A percentile compares a stretch with the other conserved stretches of the same genome.
phyloP scores from a whole-genome alignment of 2,329 filamentous ascomycete genomes.

The Aspergillus tubingensis region DNA sequence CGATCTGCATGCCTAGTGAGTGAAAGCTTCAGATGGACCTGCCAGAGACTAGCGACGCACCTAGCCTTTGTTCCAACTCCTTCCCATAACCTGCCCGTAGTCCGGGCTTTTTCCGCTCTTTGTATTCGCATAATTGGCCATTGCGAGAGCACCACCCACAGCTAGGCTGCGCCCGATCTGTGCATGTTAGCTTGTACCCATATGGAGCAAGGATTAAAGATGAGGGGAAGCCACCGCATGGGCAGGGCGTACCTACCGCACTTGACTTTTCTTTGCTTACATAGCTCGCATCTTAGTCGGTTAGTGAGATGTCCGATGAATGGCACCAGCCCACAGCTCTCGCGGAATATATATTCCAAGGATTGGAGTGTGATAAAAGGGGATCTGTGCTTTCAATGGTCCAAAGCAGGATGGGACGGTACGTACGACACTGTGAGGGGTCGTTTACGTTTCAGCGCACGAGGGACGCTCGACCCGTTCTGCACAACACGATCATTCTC shows the following conservation, averaged over 20 bases:
- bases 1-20: conserved; percentile 50
- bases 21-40: background rate
- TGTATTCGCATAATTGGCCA: conserved; percentile 67
- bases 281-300: conserved; percentile 43
- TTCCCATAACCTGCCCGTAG: conserved; percentile 67
- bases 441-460: conserved; percentile 39
- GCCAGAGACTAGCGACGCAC: conserved; percentile 25
- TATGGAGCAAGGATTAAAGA: background rate
- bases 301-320: conserved; percentile 22
- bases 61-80: conserved; percentile 70
- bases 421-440: conserved; percentile 44
- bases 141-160: conserved; percentile 73
- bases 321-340: background rate
- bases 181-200: conserved; percentile 12
- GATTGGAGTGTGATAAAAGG: background rate
- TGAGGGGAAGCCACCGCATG: background rate
- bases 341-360: background rate
- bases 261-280: conserved; percentile 49
- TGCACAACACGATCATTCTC: conserved; percentile 31
- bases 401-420: background rate
- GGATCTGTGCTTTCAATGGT: background rate
- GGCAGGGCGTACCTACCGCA: conserved; percentile 39
- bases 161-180: conserved; percentile 58
- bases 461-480: conserved; percentile 31
- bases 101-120: conserved; percentile 70